Conservation (phyloP, 2,329 filamentous ascomycete genomes). For the Paecilomyces formosus region DNA sequence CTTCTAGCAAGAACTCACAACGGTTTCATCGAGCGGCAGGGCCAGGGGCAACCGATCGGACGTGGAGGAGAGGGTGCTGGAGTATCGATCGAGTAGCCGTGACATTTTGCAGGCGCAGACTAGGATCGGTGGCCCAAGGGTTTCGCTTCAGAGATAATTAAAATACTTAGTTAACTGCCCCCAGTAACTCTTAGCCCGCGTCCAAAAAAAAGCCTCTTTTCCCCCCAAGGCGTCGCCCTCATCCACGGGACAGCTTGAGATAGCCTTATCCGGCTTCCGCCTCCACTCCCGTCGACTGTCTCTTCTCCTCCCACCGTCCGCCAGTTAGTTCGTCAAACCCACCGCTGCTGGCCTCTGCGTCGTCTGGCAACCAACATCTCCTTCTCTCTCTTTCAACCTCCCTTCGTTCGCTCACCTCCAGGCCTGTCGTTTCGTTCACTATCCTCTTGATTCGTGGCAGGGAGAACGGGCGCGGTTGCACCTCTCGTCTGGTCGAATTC, state of each 20-base stretch:
- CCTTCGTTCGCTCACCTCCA: not conserved
- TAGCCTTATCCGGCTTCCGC: conserved; percentile 12
- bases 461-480: not conserved
- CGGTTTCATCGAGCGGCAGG: not conserved
- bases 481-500: not conserved
- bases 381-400: not conserved
- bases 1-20: not conserved
- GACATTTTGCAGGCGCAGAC: not conserved
- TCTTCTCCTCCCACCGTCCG: conserved; percentile 4
- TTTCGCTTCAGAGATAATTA: not conserved
- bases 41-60: not conserved
- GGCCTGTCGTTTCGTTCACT: not conserved
- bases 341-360: not conserved
- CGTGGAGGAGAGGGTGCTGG: not conserved
- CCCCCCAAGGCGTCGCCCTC: not conserved
- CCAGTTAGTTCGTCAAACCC: not conserved
- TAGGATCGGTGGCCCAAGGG: not conserved
- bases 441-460: not conserved
- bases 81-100: not conserved
- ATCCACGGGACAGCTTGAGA: not conserved
- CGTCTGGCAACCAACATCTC: not conserved
- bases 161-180: not conserved
- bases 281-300: conserved; percentile 7
- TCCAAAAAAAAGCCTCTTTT: not conserved
- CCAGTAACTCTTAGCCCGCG: not conserved